phyloP scores from a whole-genome alignment of 73 alveolate genomes.

The Symbiodinium natans region DNA sequence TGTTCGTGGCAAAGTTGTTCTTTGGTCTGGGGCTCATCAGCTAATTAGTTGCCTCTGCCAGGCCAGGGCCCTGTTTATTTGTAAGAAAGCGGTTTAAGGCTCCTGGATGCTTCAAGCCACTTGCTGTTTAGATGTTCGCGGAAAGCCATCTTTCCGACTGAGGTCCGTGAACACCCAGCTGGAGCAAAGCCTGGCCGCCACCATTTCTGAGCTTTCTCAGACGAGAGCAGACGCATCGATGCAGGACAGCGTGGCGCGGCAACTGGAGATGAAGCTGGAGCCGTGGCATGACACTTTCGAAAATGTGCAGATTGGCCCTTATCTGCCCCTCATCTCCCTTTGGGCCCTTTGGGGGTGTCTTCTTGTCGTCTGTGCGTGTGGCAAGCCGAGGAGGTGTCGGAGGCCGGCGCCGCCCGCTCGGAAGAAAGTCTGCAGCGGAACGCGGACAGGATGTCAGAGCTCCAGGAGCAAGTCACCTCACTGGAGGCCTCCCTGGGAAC shows the following conservation, averaged over 20 bases:
- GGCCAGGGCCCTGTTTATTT: too few species aligned
- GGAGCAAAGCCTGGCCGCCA: background rate
- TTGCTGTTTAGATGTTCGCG: too few species aligned
- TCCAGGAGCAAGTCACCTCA: slow-evolving; percentile 37
- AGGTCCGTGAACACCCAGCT: background rate
- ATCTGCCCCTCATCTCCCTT: background rate
- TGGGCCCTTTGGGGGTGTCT: background rate
- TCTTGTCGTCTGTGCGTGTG: too few species aligned
- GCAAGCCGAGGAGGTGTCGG: background rate
- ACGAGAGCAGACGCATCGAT: background rate
- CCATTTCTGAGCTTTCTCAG: background rate
- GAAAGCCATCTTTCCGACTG: too few species aligned
- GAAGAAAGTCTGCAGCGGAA: background rate
- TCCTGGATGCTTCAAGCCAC: too few species aligned
- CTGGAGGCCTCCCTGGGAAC: slow-evolving; percentile 61
- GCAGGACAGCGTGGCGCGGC: background rate
- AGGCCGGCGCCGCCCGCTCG: background rate
- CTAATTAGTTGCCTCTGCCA: too few species aligned
- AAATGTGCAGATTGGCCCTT: background rate
- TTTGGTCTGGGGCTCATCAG: too few species aligned
- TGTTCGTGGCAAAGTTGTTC: too few species aligned
- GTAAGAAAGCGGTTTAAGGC: too few species aligned
- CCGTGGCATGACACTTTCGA: background rate
- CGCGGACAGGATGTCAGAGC: slow-evolving; percentile 10
- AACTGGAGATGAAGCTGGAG: background rate